Evolutionary conservation across 2,329 filamentous ascomycete species (phyloP), one percentile per base, ranked within the genome.

Genomic region (Cladosporium sp.): DNA sequence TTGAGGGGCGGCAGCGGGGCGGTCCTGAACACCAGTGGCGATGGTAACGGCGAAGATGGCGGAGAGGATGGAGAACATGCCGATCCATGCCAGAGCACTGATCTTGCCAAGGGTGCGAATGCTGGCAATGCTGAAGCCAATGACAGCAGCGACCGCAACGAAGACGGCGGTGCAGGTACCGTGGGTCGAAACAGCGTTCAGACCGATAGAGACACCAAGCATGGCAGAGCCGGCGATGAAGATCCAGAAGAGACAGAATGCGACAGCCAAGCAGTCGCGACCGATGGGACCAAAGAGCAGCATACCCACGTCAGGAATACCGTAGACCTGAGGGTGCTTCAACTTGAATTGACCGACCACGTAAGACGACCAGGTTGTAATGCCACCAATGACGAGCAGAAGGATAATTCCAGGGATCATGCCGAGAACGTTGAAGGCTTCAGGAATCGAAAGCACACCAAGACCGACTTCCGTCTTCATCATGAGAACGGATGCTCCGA

Each of bases 41-140:
- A 68, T 54, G 34, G 66, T 63, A 32, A 85, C 70, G 31, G 66
- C 63, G 44, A 68, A 61, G 40, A 68, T 66, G 10, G 81, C 80
- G n/a, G 74, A 66, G 57, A 80, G 83, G 33, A 85, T 77, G 22
- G 75, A 79, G 6, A 74, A 52, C 59, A 84, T 83, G 1, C 82
- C 82, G 9, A 74, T 74, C 76, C 79, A 85, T 0, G 80, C 82
- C 42, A 84, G 67, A 78, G 79, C 84, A 3, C 77, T 78, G 54
- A 85, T 77, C 58, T 48, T 44, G 41, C 41, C 42, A n/a, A 53
- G 11, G 8, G 43, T 53, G 31, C 51, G 43, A 16, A 53, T 46
- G 38, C 33, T 40, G n/a, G 51, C 43, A 16, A 44, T 19, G 31
- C 35, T 37, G 18, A 48, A 35, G 14, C 22, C 43, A 28, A 53